Base-by-base conservation (phyloP, 2,329 filamentous ascomycete species). In the Ramularia collo-cygni region DNA sequence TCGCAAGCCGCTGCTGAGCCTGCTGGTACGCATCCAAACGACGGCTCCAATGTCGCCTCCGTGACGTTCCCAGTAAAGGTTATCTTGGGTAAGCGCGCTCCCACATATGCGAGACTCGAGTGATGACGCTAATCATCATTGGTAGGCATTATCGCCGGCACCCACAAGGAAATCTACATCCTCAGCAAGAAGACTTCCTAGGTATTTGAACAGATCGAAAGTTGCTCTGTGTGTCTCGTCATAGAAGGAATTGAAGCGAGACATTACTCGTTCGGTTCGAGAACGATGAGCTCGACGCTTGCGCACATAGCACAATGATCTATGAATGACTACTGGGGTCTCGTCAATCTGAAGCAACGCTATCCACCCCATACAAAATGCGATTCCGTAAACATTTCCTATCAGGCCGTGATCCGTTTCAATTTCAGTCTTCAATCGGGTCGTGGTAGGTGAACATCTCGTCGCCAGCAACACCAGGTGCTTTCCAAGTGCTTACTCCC, bases 361-460 rank as follows among this genome's bases (percentile, higher is more conserved):
- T 31, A 13, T 16, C 13, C n/a, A 8, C 13, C 28, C n/a, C 13
- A 8, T 8, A 12, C 9, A 13, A 8, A 14, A 31, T 13, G n/a
- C 28, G 8, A 13, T 14, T 31, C 8, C 8, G 28, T 31, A 31
- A 31, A 31, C 28, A 10, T 13, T 31, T 16, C n/a, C 15, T 16
- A 13, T 31, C 9, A 3, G 10, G n/a, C 8, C 31, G 2, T 17
- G 13, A 21, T 17, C 14, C 14, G 13, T 31, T 9, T 15, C 31
- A 19, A 33, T 10, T 13, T 10, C 17, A 18, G 4, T 16, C 29
- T 15, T 31, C 31, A 7, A 10, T 18, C 12, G 2, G 76, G 47
- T 81, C 77, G 45, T 75, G 66, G 56, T 81, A 81, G 46, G 67
- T 66, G 53, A 78, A 81, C 2, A 70, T 57, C 52, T 46, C 53